Conservation (phyloP, 2,329 filamentous ascomycete genomes). For the Penicillium sp. region DNA sequence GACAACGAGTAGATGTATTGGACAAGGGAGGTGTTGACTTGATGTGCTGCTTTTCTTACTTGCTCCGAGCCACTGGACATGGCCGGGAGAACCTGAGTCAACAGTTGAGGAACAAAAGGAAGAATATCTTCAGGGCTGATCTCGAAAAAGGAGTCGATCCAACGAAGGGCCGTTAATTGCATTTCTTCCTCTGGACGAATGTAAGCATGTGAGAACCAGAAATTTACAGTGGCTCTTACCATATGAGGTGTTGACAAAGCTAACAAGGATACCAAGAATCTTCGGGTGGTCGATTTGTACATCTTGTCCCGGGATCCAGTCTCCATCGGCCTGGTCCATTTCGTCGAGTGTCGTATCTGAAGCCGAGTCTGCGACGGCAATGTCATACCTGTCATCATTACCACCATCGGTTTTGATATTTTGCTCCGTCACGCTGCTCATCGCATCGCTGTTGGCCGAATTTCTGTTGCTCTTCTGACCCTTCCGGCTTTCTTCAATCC, state of each 20-base stretch:
- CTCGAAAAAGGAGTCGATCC: conserved; percentile 95
- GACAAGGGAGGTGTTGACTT: conserved; percentile 88
- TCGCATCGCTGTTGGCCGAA: conserved; percentile 67
- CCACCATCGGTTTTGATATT: conserved; percentile 33
- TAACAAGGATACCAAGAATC: conserved; percentile 87
- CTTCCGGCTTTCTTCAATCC: conserved; percentile 81
- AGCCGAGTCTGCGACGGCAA: conserved; percentile 52
- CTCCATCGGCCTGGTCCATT: conserved; percentile 69
- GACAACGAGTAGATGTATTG: conserved; percentile 91
- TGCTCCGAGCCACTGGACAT: conserved; percentile 89
- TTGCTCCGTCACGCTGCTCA: conserved; percentile 56
- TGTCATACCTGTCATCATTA: conserved; percentile 50
- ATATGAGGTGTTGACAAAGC: conserved; percentile 77
- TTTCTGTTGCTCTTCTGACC: conserved; percentile 66
- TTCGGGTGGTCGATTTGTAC: conserved; percentile 90
- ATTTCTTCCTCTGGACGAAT: conserved; percentile 75
- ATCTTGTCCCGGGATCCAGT: conserved; percentile 97
- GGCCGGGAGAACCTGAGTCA: conserved; percentile 87
- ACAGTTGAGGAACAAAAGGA: conserved; percentile 85
- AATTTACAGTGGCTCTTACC: conserved; percentile 50
- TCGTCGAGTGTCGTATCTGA: conserved; percentile 51
- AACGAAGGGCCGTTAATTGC: conserved; percentile 82
- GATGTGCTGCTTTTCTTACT: conserved; percentile 81
- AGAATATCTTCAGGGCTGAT: conserved; percentile 97
- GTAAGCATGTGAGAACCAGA: conserved; percentile 26